phyloP scores from a whole-genome alignment of 176 grass and related monocot species.

The Carex kokanica region DNA sequence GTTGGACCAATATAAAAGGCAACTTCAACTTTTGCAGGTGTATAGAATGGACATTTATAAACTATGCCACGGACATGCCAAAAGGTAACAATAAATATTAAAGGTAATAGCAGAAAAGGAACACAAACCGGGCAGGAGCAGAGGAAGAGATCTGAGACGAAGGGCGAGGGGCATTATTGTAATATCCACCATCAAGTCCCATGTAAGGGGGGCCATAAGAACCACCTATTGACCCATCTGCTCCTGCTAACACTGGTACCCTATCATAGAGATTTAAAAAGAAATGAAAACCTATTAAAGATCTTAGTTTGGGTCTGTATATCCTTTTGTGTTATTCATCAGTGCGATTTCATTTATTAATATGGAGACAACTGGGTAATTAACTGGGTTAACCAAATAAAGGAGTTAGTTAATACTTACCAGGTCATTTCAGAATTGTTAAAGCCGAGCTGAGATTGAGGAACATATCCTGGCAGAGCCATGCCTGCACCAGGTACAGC shows the following conservation, averaged over 20 bases:
- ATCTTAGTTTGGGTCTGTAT: background rate
- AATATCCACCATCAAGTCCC: slow-evolving; percentile 70
- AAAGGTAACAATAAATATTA: slow-evolving; percentile 6
- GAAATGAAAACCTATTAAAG: slow-evolving; percentile 2
- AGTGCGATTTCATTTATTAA: background rate
- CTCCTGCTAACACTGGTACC: slow-evolving; percentile 74
- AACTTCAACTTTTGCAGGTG: background rate
- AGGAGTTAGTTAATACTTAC: slow-evolving; percentile 29
- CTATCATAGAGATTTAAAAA: slow-evolving; percentile 37
- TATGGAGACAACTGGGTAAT: background rate
- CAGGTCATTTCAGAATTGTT: slow-evolving; percentile 88
- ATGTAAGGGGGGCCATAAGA: slow-evolving; percentile 82
- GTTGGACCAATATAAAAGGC: background rate
- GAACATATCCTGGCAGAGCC: slow-evolving; percentile 90
- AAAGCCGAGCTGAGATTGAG: slow-evolving; percentile 86
- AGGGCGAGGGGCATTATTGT: slow-evolving; percentile 36
- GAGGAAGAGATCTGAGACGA: slow-evolving; percentile 30
- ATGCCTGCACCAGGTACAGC: slow-evolving; percentile 86
- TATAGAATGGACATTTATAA: background rate
- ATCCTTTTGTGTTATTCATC: background rate
- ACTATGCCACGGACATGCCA: background rate
- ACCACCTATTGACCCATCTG: slow-evolving; percentile 58
- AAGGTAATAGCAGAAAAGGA: background rate
- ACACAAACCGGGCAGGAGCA: slow-evolving; percentile 12
- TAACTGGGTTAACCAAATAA: background rate